These are phyloP conservation scores for Acrocalymma vagum DNA, from an alignment of 2,329 filamentous ascomycete genomes.

Conservation along the genomic window DNA sequence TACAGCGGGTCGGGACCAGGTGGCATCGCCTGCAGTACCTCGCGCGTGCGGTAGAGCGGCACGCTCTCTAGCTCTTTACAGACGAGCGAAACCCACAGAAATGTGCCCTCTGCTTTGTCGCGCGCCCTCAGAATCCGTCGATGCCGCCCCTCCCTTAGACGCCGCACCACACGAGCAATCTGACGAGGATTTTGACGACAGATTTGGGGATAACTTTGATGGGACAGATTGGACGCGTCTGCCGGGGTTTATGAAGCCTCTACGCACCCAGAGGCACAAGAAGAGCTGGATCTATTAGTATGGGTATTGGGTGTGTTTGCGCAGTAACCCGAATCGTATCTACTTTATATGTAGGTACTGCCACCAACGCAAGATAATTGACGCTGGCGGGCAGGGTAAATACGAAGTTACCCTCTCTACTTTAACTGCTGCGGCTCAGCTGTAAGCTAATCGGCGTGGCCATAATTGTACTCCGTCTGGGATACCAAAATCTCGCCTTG, in stretches of 20 bases:
- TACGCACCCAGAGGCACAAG: neutral
- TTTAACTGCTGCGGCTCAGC: too few species aligned
- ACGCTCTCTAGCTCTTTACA: conserved; percentile 42
- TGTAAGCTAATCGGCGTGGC: too few species aligned
- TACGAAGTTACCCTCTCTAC: too few species aligned
- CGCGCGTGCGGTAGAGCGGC: conserved; percentile 11
- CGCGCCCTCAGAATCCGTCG: too few species aligned
- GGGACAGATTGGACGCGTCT: conserved; percentile 6
- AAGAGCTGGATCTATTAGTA: conserved; percentile 4
- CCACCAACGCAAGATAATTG: neutral
- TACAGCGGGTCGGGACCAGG: conserved; percentile 50
- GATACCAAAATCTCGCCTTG: too few species aligned
- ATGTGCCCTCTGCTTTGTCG: conserved; percentile 49
- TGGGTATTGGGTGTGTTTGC: conserved; percentile 4
- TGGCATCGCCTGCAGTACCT: conserved; percentile 39
- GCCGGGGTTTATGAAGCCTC: conserved; percentile 1
- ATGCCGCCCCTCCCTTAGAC: too few species aligned
- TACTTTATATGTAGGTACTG: conserved; percentile 7
- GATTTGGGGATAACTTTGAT: conserved; percentile 5
- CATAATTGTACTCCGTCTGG: too few species aligned
- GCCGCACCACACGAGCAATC: too few species aligned
- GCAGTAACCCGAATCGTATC: neutral
- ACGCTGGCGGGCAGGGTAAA: too few species aligned
- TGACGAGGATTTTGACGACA: conserved; percentile 3
- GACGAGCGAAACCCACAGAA: conserved; percentile 55